Percentiles rank a stretch among this genome's conserved stretches.
Conservation (phyloP, 2,329 filamentous ascomycete genomes). For the Trichoderma oligosporum region DNA sequence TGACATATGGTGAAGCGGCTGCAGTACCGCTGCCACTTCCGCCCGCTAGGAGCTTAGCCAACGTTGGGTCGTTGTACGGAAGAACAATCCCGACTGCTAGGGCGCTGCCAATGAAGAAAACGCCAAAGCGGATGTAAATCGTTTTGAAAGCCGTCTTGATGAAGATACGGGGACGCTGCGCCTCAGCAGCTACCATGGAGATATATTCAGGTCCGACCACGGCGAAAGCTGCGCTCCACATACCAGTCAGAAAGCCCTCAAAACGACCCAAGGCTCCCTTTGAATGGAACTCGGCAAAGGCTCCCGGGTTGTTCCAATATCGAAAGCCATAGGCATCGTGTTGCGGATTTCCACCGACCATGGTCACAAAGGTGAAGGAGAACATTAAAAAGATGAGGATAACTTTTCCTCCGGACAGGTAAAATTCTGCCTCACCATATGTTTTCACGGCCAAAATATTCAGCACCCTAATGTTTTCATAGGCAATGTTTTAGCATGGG, state of each 20-base stretch:
- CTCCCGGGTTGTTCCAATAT: constrained; percentile 52
- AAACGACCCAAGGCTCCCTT: constrained; percentile 61
- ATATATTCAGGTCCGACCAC: constrained; percentile 67
- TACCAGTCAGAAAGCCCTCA: constrained; percentile 64
- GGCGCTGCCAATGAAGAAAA: constrained; percentile 68
- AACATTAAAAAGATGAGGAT: constrained; percentile 65
- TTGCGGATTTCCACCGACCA: constrained; percentile 72
- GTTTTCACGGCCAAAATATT: constrained; percentile 63
- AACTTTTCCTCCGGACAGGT: constrained; percentile 60
- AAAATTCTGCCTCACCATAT: constrained; percentile 72
- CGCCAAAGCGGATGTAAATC: constrained; percentile 66
- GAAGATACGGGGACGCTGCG: constrained; percentile 58
- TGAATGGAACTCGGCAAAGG: constrained; percentile 52
- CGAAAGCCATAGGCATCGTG: constrained; percentile 67
- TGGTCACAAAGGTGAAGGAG: constrained; percentile 72
- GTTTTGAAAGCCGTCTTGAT: constrained; percentile 69
- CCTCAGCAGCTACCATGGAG: constrained; percentile 65
- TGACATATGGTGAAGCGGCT: constrained; percentile 59
- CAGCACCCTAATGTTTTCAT: constrained; percentile 40
- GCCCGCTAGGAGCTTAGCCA: constrained; percentile 49
- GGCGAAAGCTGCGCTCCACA: constrained; percentile 62
- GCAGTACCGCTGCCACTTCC: constrained; percentile 40
- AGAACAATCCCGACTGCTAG: constrained; percentile 64
- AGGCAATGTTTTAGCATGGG: constrained; percentile 30
- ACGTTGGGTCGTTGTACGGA: constrained; percentile 57